Evolutionary conservation across 2,329 filamentous ascomycete species (phyloP).

Genomic region (Ophiostoma montium): DNA sequence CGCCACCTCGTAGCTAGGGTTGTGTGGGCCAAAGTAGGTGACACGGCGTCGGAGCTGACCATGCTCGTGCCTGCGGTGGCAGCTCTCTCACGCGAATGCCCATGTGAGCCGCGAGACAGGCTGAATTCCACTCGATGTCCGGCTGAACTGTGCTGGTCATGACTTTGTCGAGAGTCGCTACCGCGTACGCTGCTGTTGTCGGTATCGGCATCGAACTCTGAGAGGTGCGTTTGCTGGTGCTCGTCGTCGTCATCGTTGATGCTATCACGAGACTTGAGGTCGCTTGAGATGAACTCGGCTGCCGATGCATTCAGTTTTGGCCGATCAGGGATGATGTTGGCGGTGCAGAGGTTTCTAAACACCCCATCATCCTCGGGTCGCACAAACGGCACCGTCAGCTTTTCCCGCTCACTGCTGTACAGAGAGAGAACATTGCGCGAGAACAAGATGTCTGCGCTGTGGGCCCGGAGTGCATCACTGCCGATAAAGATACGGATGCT

Average conservation of each 20-base stretch:
- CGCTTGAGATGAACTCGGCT: conserved; percentile 26
- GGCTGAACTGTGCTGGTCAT: not conserved
- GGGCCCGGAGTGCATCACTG: conserved; percentile 70
- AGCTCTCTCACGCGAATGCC: not conserved
- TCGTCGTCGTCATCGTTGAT: conserved; percentile 8
- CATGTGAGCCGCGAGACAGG: not conserved
- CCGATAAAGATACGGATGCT: conserved; percentile 77
- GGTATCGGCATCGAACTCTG: conserved; percentile 1
- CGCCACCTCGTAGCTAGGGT: conserved; percentile 21
- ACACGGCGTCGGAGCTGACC: conserved; percentile 20
- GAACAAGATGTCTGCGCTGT: conserved; percentile 82
- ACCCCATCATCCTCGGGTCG: conserved; percentile 73
- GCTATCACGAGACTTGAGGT: conserved; percentile 15
- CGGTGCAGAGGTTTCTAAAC: conserved; percentile 65
- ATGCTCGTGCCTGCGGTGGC: not conserved
- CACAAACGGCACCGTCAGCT: conserved; percentile 80
- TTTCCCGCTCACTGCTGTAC: conserved; percentile 74
- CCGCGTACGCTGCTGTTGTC: not conserved
- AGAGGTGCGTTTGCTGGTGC: conserved; percentile 1
- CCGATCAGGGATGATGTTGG: conserved; percentile 38
- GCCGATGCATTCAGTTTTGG: conserved; percentile 43
- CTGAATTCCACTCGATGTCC: not conserved
- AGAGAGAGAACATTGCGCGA: conserved; percentile 83
- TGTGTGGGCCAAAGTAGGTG: conserved; percentile 23
- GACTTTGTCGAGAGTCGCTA: not conserved